These are phyloP conservation scores for Lactifluus rugatus DNA, from an alignment of 768 basidiomycete species.

Conservation along the genomic window DNA sequence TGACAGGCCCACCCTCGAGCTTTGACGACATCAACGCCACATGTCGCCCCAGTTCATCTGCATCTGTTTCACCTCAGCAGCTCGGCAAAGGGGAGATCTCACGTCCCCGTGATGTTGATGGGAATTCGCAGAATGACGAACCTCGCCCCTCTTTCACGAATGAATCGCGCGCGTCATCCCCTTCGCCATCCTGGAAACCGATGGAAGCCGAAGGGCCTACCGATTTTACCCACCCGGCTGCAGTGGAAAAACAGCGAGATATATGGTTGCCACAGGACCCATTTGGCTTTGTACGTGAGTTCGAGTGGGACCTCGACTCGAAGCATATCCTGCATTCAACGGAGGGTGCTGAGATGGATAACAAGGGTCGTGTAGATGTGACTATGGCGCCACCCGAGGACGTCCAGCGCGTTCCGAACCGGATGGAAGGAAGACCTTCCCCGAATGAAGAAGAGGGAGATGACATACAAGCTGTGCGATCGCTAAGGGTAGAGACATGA, in stretches of 20 bases:
- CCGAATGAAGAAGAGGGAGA: background rate
- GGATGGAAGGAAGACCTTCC: background rate
- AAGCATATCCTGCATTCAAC: slow-evolving; percentile 43
- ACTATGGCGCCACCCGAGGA: slow-evolving; percentile 35
- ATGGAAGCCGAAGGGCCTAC: slow-evolving; percentile 25
- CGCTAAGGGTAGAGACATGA: background rate
- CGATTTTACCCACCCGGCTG: slow-evolving; percentile 84
- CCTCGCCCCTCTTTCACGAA: slow-evolving; percentile 3
- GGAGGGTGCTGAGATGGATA: slow-evolving; percentile 48
- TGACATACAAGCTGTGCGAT: background rate
- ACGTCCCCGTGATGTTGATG: background rate
- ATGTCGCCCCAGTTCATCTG: background rate
- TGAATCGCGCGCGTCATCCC: slow-evolving; percentile 9
- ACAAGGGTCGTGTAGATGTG: slow-evolving; percentile 50
- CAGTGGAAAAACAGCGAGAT: slow-evolving; percentile 57
- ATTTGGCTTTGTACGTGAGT: slow-evolving; percentile 51
- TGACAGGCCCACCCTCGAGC: background rate
- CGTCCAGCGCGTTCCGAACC: background rate
- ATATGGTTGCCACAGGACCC: slow-evolving; percentile 84
- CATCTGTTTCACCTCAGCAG: background rate
- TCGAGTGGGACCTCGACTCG: slow-evolving; percentile 45
- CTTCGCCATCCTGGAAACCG: slow-evolving; percentile 20
- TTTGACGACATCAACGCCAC: background rate
- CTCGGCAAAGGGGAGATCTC: background rate
- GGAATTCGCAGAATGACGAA: background rate